Base-by-base conservation (phyloP, 2,329 filamentous ascomycete species). In the Zarea fungicola region DNA sequence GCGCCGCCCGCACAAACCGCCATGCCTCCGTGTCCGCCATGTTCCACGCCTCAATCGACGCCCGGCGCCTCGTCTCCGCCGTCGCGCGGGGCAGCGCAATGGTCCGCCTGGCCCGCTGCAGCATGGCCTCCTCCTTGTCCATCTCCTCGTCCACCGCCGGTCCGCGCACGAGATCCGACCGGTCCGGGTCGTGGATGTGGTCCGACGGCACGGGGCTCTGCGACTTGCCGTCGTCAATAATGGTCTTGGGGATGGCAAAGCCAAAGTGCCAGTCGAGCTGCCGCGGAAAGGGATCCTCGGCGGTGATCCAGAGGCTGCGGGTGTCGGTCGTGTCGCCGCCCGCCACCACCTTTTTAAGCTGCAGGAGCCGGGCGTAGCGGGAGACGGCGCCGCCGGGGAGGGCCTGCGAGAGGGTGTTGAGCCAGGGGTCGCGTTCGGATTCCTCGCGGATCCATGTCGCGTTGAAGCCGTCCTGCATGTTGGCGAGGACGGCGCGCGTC, bases 231-330 rank as follows among this genome's bases (percentile, higher is more conserved):
- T 74, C 71, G 34, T 75, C 66, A 4, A 77, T 72, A 10, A 71
- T 68, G 18, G 73, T 68, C 40, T 75, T 74, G 2, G 91, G 88
- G 9, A 96, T 76, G 13, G 76, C 73, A 66, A 97, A 97, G 47
- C 92, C 93, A 62, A 97, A 89, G 56, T 85, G 79, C 89, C 90
- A 97, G 61, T 92, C 85, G 3, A 96, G 72, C 55, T 93, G 86
- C n/a, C 77, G 65, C 3, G 85, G 81, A 7, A 84, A 68, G 14
- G 71, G 68, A 36, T 72, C 70, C 59, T 85, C 80, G n/a, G 88
- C 87, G 0, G 84, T 85, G 18, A 96, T 72, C 91, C 91, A 96
- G 18, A 96, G 72, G 0, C 84, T 83, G 56, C 81, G 82, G 0
- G 81, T 73, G 1, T 76, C 70, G 14, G 78, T 79, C 51, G 77